A percentile compares a stretch with the other conserved stretches of the same genome.
Conservation (phyloP, 2,329 filamentous ascomycete genomes). For the Verticillium albo-atrum region DNA sequence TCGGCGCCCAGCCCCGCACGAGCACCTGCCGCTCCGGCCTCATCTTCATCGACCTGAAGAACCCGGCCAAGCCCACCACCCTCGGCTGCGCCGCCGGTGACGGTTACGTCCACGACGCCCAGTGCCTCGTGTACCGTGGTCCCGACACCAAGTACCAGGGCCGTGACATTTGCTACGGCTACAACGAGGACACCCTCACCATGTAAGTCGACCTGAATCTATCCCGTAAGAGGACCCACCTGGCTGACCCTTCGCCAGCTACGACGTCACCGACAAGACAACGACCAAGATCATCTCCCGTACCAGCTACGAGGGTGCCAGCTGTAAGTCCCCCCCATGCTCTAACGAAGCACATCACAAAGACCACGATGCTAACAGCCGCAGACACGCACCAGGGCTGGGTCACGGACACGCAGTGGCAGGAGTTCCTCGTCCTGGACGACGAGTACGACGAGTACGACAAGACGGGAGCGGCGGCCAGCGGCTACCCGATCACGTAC, state of each 20-base stretch:
- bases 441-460: constrained; percentile 48
- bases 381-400: constrained; percentile 54
- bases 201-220: constrained; percentile 21
- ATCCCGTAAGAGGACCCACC: constrained; percentile 18
- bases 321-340: neutral
- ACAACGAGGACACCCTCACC: constrained; percentile 39
- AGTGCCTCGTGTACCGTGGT: constrained; percentile 49
- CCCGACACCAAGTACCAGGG: constrained; percentile 40
- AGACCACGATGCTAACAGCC: neutral
- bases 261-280: constrained; percentile 44
- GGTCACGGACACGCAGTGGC: constrained; percentile 37
- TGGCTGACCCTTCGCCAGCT: constrained; percentile 19
- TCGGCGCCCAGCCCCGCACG: constrained; percentile 29
- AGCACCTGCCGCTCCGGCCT: constrained; percentile 41
- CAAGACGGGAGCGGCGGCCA: constrained; percentile 28
- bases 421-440: constrained; percentile 39
- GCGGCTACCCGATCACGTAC: constrained; percentile 41
- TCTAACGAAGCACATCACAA: no score
- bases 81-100: constrained; percentile 43
- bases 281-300: constrained; percentile 40
- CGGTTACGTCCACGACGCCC: constrained; percentile 48
- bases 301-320: constrained; percentile 47
- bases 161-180: constrained; percentile 47
- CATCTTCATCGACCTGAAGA: constrained; percentile 50
- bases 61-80: constrained; percentile 45